These are phyloP conservation scores for Eimeria necatrix DNA, from an alignment of 169 alveolate species.

Conservation along the genomic window DNA sequence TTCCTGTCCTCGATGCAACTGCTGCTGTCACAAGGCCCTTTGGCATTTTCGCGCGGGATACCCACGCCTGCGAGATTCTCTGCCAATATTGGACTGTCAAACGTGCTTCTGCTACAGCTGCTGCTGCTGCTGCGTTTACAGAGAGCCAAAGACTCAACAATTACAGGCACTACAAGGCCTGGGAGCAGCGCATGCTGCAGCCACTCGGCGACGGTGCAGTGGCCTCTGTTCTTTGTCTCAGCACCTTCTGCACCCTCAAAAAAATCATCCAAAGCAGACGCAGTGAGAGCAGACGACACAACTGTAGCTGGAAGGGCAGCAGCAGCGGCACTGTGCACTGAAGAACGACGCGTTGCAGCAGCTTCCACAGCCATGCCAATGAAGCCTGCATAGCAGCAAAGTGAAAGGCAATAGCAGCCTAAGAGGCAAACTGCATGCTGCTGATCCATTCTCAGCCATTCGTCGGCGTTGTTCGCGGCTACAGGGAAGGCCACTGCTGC, in stretches of 20 bases:
- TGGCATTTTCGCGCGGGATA: too few species aligned
- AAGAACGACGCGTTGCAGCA: conserved; percentile 31
- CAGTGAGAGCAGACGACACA: not conserved
- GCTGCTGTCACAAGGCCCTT: not conserved
- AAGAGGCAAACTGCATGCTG: conserved; percentile 27
- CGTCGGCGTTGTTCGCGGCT: not conserved
- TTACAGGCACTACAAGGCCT: not conserved
- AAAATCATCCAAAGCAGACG: not conserved
- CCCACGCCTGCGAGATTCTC: too few species aligned
- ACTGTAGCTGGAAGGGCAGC: conserved; percentile 10
- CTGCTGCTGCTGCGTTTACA: conserved; percentile 16
- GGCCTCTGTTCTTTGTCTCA: not conserved
- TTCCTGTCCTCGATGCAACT: not conserved
- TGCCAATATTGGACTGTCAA: too few species aligned
- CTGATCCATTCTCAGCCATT: not conserved
- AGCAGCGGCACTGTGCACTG: not conserved
- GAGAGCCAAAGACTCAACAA: conserved; percentile 14
- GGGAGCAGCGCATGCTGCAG: conserved; percentile 1
- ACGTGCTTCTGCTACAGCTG: not conserved
- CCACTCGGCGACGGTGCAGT: not conserved
- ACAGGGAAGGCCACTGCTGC: not conserved
- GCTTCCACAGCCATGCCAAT: conserved; percentile 26
- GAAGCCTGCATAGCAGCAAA: conserved; percentile 17
- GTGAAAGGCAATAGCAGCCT: not conserved
- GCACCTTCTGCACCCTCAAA: not conserved